Conservation (phyloP, 139 green algal species). For the Asterochloris erici region DNA sequence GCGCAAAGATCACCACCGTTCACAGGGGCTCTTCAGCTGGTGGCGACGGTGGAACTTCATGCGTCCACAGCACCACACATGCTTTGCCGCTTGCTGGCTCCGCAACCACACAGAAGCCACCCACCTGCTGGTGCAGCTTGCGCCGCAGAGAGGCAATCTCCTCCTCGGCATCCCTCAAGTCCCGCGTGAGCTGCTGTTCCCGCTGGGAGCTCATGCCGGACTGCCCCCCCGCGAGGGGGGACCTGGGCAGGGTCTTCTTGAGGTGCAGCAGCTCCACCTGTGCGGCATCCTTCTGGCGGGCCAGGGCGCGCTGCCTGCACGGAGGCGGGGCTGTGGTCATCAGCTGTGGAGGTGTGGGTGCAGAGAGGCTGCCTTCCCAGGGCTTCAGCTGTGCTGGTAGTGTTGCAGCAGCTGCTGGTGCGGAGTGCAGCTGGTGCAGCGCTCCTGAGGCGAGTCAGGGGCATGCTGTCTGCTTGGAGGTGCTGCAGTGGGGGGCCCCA, state of each 20-base stretch:
- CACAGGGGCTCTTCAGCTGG: too few relatives aligned
- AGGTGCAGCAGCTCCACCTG: constrained; percentile 9
- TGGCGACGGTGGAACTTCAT: background rate
- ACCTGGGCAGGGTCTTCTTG: background rate
- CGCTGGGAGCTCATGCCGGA: background rate
- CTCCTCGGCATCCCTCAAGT: constrained; percentile 17
- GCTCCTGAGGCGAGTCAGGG: too few relatives aligned
- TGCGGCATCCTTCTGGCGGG: constrained; percentile 8
- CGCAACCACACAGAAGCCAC: background rate
- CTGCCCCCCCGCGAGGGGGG: too few relatives aligned
- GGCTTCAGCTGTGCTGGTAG: too few relatives aligned
- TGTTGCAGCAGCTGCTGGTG: too few relatives aligned
- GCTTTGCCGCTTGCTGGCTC: background rate
- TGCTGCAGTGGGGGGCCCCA: too few relatives aligned
- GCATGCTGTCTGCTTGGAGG: too few relatives aligned
- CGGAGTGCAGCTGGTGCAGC: too few relatives aligned
- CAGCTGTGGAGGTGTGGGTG: too few relatives aligned
- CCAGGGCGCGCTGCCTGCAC: constrained; percentile 1
- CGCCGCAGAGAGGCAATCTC: constrained; percentile 6
- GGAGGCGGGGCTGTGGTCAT: background rate
- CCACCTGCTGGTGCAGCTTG: constrained; percentile 7
- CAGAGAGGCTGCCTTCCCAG: too few relatives aligned
- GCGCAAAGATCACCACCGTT: too few relatives aligned
- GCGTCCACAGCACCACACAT: background rate
- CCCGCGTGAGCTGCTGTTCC: background rate